Percentiles rank a stretch among this genome's conserved stretches.
Evolutionary conservation across 495 filamentous ascomycete species (phyloP).

Genomic region (Annulohypoxylon moriforme): DNA sequence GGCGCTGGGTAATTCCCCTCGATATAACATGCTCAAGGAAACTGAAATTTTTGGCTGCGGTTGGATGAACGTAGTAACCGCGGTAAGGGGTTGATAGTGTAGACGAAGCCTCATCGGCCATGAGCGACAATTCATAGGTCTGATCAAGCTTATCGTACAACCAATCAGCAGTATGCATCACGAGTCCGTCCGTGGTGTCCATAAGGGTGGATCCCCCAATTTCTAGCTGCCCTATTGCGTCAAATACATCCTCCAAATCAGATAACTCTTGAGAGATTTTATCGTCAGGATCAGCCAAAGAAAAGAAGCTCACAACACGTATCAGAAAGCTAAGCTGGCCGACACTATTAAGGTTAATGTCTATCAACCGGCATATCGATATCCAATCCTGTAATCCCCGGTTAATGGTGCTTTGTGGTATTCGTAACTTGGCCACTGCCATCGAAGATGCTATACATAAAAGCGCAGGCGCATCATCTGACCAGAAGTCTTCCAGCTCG

Average conservation of each 20-base stretch:
- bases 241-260: too few relatives aligned
- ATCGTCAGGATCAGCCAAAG: too few relatives aligned
- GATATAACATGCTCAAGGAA: slow-evolving; percentile 22
- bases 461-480: too few relatives aligned
- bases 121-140: neutral
- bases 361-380: slow-evolving; percentile 9
- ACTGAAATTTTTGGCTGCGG: neutral
- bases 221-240: neutral
- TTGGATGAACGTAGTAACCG: neutral
- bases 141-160: neutral
- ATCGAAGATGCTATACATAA: too few relatives aligned
- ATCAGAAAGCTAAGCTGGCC: neutral
- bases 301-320: neutral
- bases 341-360: neutral
- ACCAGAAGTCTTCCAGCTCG: neutral
- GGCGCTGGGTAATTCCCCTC: slow-evolving; percentile 13
- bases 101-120: neutral
- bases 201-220: neutral
- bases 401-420: neutral
- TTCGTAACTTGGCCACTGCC: too few relatives aligned
- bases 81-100: neutral
- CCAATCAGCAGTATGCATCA: neutral
- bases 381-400: neutral
- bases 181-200: neutral
- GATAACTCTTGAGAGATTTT: too few relatives aligned